Evolutionary conservation across 257 asterid genomes (phyloP).

Genomic region (Salvia rosmarinus): DNA sequence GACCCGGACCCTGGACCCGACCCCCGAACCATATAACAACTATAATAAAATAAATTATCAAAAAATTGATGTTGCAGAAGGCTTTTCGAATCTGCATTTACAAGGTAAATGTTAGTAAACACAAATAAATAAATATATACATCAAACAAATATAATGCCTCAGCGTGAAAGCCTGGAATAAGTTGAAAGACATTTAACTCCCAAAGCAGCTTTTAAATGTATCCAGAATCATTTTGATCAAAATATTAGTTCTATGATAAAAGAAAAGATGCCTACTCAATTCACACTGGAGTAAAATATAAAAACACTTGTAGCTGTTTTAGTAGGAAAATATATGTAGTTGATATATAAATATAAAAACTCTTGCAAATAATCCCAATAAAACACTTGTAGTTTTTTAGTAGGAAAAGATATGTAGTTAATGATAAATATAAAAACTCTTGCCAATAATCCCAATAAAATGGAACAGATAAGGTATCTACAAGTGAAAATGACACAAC

Average conservation of each 20-base stretch:
- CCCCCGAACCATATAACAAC: too few relatives aligned
- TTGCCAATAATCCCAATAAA: too few relatives aligned
- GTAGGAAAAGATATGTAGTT: too few relatives aligned
- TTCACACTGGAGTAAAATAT: neutral
- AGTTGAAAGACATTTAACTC: neutral
- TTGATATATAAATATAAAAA: neutral
- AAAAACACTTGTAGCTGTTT: too few relatives aligned
- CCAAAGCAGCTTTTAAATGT: neutral
- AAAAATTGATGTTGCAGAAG: constrained; percentile 58
- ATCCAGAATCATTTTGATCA: neutral
- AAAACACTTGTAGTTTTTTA: too few relatives aligned
- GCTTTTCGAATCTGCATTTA: constrained; percentile 69
- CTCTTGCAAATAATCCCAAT: too few relatives aligned
- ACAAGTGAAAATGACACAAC: too few relatives aligned
- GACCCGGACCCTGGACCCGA: too few relatives aligned
- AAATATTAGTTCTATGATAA: neutral
- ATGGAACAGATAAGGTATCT: too few relatives aligned
- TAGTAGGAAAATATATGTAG: too few relatives aligned
- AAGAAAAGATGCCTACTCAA: neutral
- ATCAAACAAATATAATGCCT: constrained; percentile 13
- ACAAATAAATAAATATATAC: constrained; percentile 17
- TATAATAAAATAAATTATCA: too few relatives aligned
- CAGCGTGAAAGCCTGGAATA: neutral
- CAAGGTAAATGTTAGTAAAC: constrained; percentile 28
- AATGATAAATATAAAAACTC: too few relatives aligned